Conservation (phyloP, 768 basidiomycete genomes). For the Kwoniella bestiolae region DNA sequence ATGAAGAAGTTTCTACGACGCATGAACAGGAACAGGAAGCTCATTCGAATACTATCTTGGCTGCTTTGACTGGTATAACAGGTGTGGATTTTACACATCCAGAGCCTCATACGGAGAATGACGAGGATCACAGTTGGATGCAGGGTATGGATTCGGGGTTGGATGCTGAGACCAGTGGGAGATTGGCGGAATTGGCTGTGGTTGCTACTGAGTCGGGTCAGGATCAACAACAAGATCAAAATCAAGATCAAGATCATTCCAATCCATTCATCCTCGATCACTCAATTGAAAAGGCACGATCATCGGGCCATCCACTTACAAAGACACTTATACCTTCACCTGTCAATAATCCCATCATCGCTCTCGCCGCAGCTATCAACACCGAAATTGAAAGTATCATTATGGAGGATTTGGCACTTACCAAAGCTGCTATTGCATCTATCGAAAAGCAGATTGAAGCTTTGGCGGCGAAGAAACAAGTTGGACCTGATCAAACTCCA, state of each 20-base stretch:
- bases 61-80: conserved; percentile 40
- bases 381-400: conserved; percentile 45
- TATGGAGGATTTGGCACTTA: conserved; percentile 42
- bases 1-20: background rate
- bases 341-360: conserved; percentile 10
- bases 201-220: conserved; percentile 32
- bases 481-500: background rate
- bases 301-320: background rate
- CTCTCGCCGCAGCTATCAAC: conserved; percentile 39
- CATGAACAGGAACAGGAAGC: conserved; percentile 29
- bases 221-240: background rate
- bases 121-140: conserved; percentile 36
- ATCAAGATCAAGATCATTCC: background rate
- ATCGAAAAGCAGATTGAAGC: conserved; percentile 33
- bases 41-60: conserved; percentile 46
- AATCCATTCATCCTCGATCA: background rate
- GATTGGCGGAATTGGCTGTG: conserved; percentile 46
- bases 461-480: conserved; percentile 8
- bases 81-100: conserved; percentile 20
- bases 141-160: conserved; percentile 39
- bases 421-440: conserved; percentile 35
- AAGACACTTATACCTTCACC: conserved; percentile 1
- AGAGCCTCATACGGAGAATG: background rate
- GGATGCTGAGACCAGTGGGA: conserved; percentile 37
- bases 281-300: background rate